Evolutionary conservation across 2,329 filamentous ascomycete species (phyloP).

Genomic region (Penicillium sp.): DNA sequence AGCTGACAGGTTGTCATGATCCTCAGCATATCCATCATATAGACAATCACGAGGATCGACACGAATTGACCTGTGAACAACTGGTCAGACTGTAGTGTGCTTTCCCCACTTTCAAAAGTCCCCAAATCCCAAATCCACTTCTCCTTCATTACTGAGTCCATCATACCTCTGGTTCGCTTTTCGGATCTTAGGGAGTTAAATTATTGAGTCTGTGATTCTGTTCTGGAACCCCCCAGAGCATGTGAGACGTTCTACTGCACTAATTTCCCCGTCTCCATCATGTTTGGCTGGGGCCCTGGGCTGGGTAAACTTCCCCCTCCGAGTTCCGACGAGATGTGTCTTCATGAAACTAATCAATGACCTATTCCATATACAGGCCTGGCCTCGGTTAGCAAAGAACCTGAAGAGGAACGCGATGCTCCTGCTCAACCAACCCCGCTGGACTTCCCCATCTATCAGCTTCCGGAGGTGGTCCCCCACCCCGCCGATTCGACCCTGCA

Average conservation of each 20-base stretch:
- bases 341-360: neutral
- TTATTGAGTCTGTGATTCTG: neutral
- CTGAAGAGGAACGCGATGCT: slow-evolving; percentile 47
- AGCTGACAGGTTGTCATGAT: neutral
- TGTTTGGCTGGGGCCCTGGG: slow-evolving; percentile 37
- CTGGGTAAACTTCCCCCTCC: slow-evolving; percentile 28
- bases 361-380: slow-evolving; percentile 21
- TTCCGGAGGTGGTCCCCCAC: slow-evolving; percentile 35
- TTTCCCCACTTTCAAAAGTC: slow-evolving; percentile 11
- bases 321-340: neutral
- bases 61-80: neutral
- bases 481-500: slow-evolving; percentile 38
- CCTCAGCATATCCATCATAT: neutral
- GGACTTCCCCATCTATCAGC: slow-evolving; percentile 52
- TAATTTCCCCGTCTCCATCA: slow-evolving; percentile 7
- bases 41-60: neutral
- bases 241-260: neutral
- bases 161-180: neutral
- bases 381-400: slow-evolving; percentile 33
- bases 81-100: neutral
- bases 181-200: neutral
- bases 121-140: neutral
- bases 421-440: slow-evolving; percentile 52
- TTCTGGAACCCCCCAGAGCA: slow-evolving; percentile 2
- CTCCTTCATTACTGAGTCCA: neutral